Evolutionary conservation across 805 yeast genomes (phyloP), one percentile per base, ranked within the genome.

Genomic region (Candida pini): DNA sequence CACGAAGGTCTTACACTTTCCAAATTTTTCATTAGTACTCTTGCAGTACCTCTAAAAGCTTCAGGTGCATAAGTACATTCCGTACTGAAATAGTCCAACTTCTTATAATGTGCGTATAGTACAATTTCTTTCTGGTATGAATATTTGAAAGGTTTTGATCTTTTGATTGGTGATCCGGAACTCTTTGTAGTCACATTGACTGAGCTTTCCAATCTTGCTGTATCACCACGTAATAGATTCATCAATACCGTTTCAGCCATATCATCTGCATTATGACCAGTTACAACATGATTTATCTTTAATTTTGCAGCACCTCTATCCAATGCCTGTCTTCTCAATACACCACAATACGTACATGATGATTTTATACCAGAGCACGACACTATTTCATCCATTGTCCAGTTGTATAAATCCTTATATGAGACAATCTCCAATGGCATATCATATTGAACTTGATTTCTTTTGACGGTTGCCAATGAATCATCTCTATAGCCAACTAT

Each of bases 361-460:
- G 87, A 87, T 55, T 95, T 71, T 24, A 85, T 81, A 6, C 97
- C 97, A 1, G 96, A 92, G 55, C 92, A 85, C 1, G 89, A 78
- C 2, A 92, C 99, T 33, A 92, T 87, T 51, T 87, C 94, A 64
- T 92, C 99, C 99, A 92, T 92, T 9, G 95, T 86, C 99, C 99
- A 92, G 51, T 89, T 80, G 56, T 92, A 92, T 10, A 92, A 66
- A 20, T 89, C 96, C 44, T 77, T 77, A 50, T 92, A 92, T 10
- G 95, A 83, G 5, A 92, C 60, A 18, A 63, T 62, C 35, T 61
- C 64, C 22, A 63, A 40, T 2, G 63, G 64, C 65, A 63, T 62
- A 15, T 62, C 51, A 43, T 62, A 64, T 58, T 92, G 98, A 18
- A 66, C 62, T 58, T 87, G 87, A 60, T 92, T 92, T 45, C 99